Base-by-base conservation (phyloP, 345 rosid species). In the Eucalyptus curtisii region DNA sequence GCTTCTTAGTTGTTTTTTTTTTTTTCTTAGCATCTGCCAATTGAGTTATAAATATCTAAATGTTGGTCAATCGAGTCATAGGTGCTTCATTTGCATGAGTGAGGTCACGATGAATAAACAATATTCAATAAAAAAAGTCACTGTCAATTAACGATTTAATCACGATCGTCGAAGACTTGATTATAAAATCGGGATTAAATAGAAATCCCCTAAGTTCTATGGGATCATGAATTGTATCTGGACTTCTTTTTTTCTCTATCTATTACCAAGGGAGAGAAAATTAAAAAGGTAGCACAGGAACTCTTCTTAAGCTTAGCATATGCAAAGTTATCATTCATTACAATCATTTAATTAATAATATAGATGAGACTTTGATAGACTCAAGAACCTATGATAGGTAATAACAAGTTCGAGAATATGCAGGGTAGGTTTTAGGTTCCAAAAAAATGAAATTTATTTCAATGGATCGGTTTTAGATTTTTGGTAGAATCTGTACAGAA, bases 351-450 rank as follows among this genome's bases (percentile, higher is more conserved):
- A 52, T 1, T 1, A 52, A 52, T 52, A 52, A 52, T 52, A 52
- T 0, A 52, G 1, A 1, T 8, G 0, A 2, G 3, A 52, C 0
- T 52, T 52, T 2, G 2, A 52, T 3, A 20, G 5, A 52, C 10
- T 20, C 0, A 52, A 1, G 4, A 52, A 52, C 10, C 0, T 20
- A 10, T 52, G 25, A 52, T 52, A 20, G 0, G 25, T 8, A 52
- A 52, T 52, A 52, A 52, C 4, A 52, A 0, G 1, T 1, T 52
- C 0, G 1, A 52, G 4, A 1, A 52, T 52, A 52, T 52, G 57
- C 0, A 7, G 0, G 57, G 2, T 7, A 19, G 2, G 24, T 52
- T 52, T 44, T 7, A 44, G 45, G 6, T 44, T 44, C 8, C 2
- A 44, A 44, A 44, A 37, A 37, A 37, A 37, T 37, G 8, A 0